Percentiles rank a stretch among this genome's conserved stretches.
phyloP scores from a whole-genome alignment of 2,329 filamentous ascomycete species.

The Ophiostoma pallidulum region DNA sequence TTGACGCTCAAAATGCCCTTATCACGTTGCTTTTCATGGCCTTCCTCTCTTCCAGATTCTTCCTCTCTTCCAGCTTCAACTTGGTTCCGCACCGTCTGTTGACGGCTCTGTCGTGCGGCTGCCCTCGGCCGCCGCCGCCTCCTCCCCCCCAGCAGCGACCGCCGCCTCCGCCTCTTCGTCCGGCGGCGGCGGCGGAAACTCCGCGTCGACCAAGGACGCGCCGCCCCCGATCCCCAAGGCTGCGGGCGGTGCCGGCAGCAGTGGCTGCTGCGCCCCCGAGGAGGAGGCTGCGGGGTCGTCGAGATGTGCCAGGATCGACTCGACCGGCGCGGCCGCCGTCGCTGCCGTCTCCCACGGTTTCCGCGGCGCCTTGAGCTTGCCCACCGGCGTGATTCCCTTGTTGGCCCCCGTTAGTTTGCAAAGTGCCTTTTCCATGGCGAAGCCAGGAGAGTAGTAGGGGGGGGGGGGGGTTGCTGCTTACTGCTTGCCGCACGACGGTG shows the following conservation, averaged over 20 bases:
- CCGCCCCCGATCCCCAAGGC: neutral
- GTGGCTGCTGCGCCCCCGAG: no score
- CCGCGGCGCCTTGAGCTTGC: slow-evolving; percentile 36
- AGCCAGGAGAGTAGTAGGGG: neutral
- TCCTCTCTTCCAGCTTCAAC: neutral
- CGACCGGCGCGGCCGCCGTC: slow-evolving; percentile 1
- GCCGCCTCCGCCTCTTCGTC: neutral
- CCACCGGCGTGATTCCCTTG: slow-evolving; percentile 40
- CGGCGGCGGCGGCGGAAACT: slow-evolving; percentile 24
- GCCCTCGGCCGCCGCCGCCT: no score
- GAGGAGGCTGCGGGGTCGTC: neutral
- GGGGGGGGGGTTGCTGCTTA: slow-evolving; percentile 28
- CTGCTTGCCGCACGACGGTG: slow-evolving; percentile 63
- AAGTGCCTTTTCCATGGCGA: neutral
- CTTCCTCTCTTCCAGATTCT: neutral
- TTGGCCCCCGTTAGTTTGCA: no score
- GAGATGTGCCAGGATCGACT: neutral
- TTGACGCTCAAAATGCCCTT: no score
- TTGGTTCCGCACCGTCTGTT: no score
- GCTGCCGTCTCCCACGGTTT: slow-evolving; percentile 71
- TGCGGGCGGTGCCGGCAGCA: no score
- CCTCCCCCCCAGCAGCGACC: no score
- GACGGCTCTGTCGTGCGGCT: no score
- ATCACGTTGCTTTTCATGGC: neutral
- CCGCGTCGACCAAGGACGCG: slow-evolving; percentile 22